phyloP scores from a whole-genome alignment of 306 rosid species.

The Cicer yamashitae region DNA sequence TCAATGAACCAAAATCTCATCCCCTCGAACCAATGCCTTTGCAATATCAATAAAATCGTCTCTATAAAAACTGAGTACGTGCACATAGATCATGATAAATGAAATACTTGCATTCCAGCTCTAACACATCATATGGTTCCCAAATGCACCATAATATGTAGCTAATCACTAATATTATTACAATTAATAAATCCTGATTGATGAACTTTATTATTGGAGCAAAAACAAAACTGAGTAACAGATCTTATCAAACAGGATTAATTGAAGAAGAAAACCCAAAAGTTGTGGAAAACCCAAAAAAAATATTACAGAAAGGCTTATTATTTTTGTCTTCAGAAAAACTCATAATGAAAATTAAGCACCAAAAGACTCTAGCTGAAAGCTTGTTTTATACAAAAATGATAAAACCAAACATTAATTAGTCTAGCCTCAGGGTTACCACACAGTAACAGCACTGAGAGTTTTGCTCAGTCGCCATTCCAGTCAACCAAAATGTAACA shows the following conservation, averaged over 20 bases:
- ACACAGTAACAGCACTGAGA: constrained; percentile 54
- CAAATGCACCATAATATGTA: neutral
- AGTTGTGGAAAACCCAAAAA: constrained; percentile 39
- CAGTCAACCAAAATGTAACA: constrained; percentile 33
- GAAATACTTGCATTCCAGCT: neutral
- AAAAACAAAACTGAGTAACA: constrained; percentile 32
- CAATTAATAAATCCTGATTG: constrained; percentile 29
- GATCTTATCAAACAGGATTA: constrained; percentile 8
- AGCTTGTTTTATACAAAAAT: constrained; percentile 29
- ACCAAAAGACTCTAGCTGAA: constrained; percentile 35
- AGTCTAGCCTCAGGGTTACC: constrained; percentile 52
- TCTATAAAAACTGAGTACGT: neutral
- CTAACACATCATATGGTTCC: neutral
- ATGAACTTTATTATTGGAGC: constrained; percentile 37
- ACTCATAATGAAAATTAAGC: constrained; percentile 28
- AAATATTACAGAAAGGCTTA: constrained; percentile 31
- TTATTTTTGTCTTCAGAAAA: constrained; percentile 30
- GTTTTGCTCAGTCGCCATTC: constrained; percentile 39
- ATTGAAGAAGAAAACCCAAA: constrained; percentile 18
- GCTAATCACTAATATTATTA: constrained; percentile 27
- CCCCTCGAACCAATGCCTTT: neutral
- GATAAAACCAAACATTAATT: constrained; percentile 34
- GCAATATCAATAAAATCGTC: neutral
- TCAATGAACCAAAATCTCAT: neutral
- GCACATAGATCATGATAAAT: neutral